These are phyloP conservation scores for Blastobotrys serpentis DNA, from an alignment of 1,139 yeast genomes.

Conservation along the genomic window DNA sequence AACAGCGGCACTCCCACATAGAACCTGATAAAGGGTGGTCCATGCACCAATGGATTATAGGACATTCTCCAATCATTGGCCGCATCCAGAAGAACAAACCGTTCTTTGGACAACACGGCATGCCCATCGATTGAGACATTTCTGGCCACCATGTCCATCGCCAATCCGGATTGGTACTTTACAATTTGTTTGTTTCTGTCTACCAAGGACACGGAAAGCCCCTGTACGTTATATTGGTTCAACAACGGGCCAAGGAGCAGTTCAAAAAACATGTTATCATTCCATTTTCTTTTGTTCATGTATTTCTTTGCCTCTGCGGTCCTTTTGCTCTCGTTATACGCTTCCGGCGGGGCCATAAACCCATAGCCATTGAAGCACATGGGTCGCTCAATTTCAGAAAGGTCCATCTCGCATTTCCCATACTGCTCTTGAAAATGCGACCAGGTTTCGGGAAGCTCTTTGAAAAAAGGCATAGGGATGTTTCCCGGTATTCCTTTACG, in stretches of 20 bases:
- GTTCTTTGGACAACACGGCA: conserved; percentile 56
- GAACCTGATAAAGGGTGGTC: conserved; percentile 57
- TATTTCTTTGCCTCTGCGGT: conserved; percentile 44
- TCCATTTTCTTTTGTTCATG: conserved; percentile 52
- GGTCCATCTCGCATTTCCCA: conserved; percentile 54
- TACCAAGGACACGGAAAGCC: conserved; percentile 60
- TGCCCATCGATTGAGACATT: conserved; percentile 64
- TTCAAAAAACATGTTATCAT: conserved; percentile 44
- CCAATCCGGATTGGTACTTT: conserved; percentile 47
- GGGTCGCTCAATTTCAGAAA: conserved; percentile 58
- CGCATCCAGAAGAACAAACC: conserved; percentile 58
- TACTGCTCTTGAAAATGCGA: conserved; percentile 64
- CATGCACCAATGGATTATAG: conserved; percentile 60
- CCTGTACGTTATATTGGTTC: conserved; percentile 45
- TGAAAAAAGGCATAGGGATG: conserved; percentile 22
- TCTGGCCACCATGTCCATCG: conserved; percentile 46
- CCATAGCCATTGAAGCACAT: conserved; percentile 49
- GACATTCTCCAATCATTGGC: conserved; percentile 65
- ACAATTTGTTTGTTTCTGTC: conserved; percentile 49
- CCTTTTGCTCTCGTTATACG: conserved; percentile 30
- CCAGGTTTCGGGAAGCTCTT: conserved; percentile 45
- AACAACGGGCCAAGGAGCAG: conserved; percentile 37
- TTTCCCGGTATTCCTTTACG: conserved; percentile 24
- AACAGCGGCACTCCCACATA: conserved; percentile 63
- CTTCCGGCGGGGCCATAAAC: conserved; percentile 56